phyloP scores from a whole-genome alignment of 2,329 filamentous ascomycete species.

The Cytospora piceae region DNA sequence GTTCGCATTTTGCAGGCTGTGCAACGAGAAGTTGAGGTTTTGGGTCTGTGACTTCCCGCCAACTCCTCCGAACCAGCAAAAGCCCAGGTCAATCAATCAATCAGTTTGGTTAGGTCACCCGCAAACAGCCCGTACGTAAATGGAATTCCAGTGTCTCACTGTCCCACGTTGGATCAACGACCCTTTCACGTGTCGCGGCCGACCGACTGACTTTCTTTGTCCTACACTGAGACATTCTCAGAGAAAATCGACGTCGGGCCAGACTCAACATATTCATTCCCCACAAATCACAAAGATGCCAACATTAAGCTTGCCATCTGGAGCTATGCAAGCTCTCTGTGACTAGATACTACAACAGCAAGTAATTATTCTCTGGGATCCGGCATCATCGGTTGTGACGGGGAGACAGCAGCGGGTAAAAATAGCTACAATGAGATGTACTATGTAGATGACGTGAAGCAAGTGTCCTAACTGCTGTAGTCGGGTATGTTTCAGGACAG shows the following conservation, averaged over 20 bases:
- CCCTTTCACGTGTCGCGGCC: background rate
- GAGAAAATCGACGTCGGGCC: no score
- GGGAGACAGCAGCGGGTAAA: background rate
- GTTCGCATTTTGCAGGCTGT: no score
- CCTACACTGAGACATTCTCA: background rate
- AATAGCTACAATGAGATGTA: background rate
- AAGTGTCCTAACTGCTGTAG: no score
- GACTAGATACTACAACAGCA: background rate
- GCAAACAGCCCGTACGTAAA: background rate
- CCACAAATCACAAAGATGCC: background rate
- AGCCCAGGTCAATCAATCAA: background rate
- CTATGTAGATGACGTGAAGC: no score
- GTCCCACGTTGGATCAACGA: background rate
- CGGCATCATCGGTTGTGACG: background rate
- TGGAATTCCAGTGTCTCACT: background rate
- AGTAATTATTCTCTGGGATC: background rate
- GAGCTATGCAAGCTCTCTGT: background rate
- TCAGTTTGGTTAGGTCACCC: background rate
- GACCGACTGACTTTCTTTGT: background rate
- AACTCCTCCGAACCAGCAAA: no score
- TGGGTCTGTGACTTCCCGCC: no score
- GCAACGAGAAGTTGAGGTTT: no score
- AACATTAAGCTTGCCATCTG: background rate
- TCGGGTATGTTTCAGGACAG: background rate
- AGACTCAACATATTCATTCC: no score